Percentiles rank a stretch among this genome's conserved stretches.
These are phyloP conservation scores for Alnus glutinosa DNA, from an alignment of 306 rosid genomes.

Conservation along the genomic window DNA sequence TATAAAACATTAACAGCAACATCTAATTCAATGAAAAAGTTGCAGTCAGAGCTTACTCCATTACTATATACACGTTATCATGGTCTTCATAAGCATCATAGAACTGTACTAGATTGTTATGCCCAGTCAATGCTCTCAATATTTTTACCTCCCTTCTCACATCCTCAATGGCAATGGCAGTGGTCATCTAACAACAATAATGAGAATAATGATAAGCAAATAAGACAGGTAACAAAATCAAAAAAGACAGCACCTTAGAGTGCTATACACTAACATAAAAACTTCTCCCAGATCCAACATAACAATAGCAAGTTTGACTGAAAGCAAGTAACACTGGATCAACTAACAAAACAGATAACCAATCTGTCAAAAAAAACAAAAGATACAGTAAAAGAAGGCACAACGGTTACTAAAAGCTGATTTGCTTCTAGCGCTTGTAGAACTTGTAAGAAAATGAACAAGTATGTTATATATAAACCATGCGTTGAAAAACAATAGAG, in stretches of 20 bases:
- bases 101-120: slow-evolving; percentile 68
- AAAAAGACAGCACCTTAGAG: background rate
- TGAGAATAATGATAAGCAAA: slow-evolving; percentile 18
- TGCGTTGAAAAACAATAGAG: background rate
- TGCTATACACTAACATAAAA: background rate
- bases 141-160: slow-evolving; percentile 96
- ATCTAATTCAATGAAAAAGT: slow-evolving; percentile 15
- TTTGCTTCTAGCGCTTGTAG: background rate
- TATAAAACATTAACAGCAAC: background rate
- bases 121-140: slow-evolving; percentile 86
- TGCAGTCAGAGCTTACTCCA: slow-evolving; percentile 72
- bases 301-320: background rate
- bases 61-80: slow-evolving; percentile 83
- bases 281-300: background rate
- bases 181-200: slow-evolving; percentile 73
- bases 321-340: background rate
- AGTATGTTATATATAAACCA: background rate
- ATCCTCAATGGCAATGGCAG: slow-evolving; percentile 93
- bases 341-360: background rate
- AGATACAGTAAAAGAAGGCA: too few species aligned
- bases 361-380: background rate
- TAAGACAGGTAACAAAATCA: background rate
- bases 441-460: background rate
- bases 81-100: slow-evolving; percentile 84
- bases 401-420: background rate